These are phyloP conservation scores for Ogataea sp. DNA, from an alignment of 805 yeast species.

Conservation along the genomic window DNA sequence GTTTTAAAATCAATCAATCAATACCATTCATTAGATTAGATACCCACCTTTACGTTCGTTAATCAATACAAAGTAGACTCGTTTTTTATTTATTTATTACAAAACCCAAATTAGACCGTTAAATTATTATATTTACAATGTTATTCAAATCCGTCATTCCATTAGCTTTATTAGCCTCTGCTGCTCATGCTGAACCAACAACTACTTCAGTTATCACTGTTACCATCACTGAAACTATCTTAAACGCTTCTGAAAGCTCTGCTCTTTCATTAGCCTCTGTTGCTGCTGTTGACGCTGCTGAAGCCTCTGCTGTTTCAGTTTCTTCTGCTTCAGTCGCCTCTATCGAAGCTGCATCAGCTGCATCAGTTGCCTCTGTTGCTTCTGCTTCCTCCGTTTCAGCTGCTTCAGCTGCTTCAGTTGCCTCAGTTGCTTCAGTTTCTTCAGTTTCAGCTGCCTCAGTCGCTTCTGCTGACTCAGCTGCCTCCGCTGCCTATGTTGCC, in stretches of 20 bases:
- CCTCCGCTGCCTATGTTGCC: slow-evolving; percentile 14
- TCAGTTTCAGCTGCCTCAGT: slow-evolving; percentile 17
- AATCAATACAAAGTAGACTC: too few species aligned
- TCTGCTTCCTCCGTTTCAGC: slow-evolving; percentile 9
- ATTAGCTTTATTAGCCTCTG: slow-evolving; percentile 15
- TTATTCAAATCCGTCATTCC: slow-evolving; percentile 17
- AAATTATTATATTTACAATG: slow-evolving; percentile 12
- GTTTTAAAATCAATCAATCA: slow-evolving; percentile 1
- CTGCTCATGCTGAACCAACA: slow-evolving; percentile 24
- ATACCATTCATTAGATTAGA: not conserved
- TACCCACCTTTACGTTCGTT: too few species aligned
- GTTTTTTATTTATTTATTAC: too few species aligned
- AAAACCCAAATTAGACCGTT: not conserved
- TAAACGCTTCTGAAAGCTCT: slow-evolving; percentile 41
- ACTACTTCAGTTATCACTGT: slow-evolving; percentile 36
- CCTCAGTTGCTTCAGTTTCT: slow-evolving; percentile 16
- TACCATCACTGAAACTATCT: slow-evolving; percentile 37
- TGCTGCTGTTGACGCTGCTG: slow-evolving; percentile 9
- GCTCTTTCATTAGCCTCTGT: slow-evolving; percentile 18
- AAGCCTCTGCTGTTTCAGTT: slow-evolving; percentile 7
- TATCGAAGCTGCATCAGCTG: slow-evolving; percentile 13
- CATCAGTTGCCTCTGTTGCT: slow-evolving; percentile 15
- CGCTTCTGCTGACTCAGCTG: slow-evolving; percentile 14
- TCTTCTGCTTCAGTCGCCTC: slow-evolving; percentile 14
- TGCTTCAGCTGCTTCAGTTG: slow-evolving; percentile 14